These are phyloP conservation scores for Colletotrichum sp. DNA, from an alignment of 2,329 filamentous ascomycete genomes.

Conservation along the genomic window DNA sequence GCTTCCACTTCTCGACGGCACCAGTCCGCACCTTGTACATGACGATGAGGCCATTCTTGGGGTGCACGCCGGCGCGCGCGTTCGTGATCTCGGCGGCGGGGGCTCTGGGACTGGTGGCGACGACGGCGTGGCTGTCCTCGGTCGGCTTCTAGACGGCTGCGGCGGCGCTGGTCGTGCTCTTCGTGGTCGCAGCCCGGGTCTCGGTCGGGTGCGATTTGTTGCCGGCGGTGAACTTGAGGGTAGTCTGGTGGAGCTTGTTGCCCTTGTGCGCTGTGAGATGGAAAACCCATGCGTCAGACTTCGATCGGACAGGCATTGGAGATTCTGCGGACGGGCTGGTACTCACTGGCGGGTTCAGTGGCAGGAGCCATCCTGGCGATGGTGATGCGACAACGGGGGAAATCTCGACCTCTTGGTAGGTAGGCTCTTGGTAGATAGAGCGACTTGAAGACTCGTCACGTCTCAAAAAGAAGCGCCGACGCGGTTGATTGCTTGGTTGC, in stretches of 20 bases:
- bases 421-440: not conserved
- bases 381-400: not conserved
- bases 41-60: not conserved
- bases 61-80: not conserved
- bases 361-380: not conserved
- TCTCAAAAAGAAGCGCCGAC: not conserved
- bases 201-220: not conserved
- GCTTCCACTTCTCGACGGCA: not conserved
- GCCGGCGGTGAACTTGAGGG: not conserved
- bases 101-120: not conserved
- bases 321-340: not conserved
- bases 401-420: not conserved
- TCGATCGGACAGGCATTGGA: not conserved
- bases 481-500: not conserved
- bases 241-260: not conserved
- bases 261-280: not conserved
- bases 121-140: not conserved
- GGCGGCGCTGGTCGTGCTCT: not conserved
- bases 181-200: not conserved
- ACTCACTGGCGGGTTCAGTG: not conserved
- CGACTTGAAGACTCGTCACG: not conserved
- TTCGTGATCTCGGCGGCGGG: not conserved
- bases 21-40: not conserved
- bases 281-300: not conserved
- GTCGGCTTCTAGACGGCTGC: not conserved